Base-by-base conservation (phyloP, 768 basidiomycete species). In the Vararia minispora region DNA sequence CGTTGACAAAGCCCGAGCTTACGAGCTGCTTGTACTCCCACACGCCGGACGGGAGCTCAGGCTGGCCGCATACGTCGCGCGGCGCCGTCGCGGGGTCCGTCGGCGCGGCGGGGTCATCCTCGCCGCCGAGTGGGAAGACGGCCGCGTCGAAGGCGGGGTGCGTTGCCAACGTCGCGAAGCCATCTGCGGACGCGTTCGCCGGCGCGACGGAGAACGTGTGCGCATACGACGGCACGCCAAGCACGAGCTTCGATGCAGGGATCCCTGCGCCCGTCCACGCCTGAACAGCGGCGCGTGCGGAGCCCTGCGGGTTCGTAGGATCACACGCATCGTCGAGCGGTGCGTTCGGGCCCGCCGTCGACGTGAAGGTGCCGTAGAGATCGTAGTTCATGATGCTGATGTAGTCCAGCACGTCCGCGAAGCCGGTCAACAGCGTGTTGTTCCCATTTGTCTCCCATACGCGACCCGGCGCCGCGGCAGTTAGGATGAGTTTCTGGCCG, bases 151-250 rank as follows among this genome's bases (percentile, higher is more conserved):
- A 86, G 1, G 58, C 32, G 3, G 79, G 74, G 56, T 67, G 81
- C 13, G 64, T 25, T n/a, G 59, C 58, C 22, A 80, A 53, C 7
- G 48, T 45, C 8, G 51, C 61, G 7, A 48, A 37, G 37, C 52
- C 42, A 20, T 54, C 51, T 3, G 52, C 43, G 42, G 69, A 50
- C 0, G 73, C 73, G 25, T 59, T 46, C 14, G 42, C 47, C 4
- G 53, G 32, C 6, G 65, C 51, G 27, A 72, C 65, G 9, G 46
- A 16, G 65, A 65, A 91, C 16, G 85, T 76, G 59, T 88, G 88
- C 1, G 86, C 87, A 58, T 88, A 94, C 13, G 79, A 63, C 10
- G 90, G 74, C 1, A 94, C 76, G 37, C 90, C 92, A 6, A 97
- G 73, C 21, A 89, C 74, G 41, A 94, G 78, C 61, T 83, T 60